These are phyloP conservation scores for Marasmius oreades DNA, from an alignment of 1,284 basidiomycete genomes.

Conservation along the genomic window DNA sequence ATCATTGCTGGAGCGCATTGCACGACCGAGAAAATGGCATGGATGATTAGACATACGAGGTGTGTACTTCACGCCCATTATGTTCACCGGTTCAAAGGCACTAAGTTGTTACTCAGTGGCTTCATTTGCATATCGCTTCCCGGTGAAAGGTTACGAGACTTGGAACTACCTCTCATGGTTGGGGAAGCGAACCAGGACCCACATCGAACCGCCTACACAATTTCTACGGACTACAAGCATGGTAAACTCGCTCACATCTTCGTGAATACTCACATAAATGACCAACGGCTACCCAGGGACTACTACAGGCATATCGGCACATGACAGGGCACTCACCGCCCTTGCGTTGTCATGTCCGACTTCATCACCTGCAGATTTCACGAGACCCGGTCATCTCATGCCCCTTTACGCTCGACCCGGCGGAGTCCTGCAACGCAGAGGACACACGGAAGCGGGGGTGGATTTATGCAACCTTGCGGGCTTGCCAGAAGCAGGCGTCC, in stretches of 20 bases:
- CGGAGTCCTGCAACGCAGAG: slow-evolving; percentile 81
- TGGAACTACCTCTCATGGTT: slow-evolving; percentile 95
- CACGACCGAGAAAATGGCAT: slow-evolving; percentile 97
- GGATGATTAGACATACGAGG: slow-evolving; percentile 97
- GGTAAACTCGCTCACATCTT: slow-evolving; percentile 42
- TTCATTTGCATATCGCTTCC: slow-evolving; percentile 93
- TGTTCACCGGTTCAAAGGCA: slow-evolving; percentile 7
- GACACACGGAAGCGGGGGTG: slow-evolving; percentile 91
- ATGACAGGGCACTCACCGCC: slow-evolving; percentile 88
- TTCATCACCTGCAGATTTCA: slow-evolving; percentile 73
- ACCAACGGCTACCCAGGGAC: slow-evolving; percentile 52
- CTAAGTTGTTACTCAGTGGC: slow-evolving; percentile 62
- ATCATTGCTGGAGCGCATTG: slow-evolving; percentile 81
- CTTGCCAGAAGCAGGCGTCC: slow-evolving; percentile 77
- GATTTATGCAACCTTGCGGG: slow-evolving; percentile 85
- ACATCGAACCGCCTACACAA: slow-evolving; percentile 94
- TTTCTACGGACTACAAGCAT: slow-evolving; percentile 91
- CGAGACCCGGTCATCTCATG: slow-evolving; percentile 93
- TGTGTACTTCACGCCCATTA: slow-evolving; percentile 32
- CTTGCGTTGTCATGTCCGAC: slow-evolving; percentile 71
- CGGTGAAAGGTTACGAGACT: slow-evolving; percentile 67
- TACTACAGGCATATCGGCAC: slow-evolving; percentile 95
- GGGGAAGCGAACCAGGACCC: slow-evolving; percentile 84
- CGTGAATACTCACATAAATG: neutral
- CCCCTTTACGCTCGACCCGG: slow-evolving; percentile 86